These are phyloP conservation scores for Xerocomus potaroensis DNA, from an alignment of 768 basidiomycete species.

Conservation along the genomic window DNA sequence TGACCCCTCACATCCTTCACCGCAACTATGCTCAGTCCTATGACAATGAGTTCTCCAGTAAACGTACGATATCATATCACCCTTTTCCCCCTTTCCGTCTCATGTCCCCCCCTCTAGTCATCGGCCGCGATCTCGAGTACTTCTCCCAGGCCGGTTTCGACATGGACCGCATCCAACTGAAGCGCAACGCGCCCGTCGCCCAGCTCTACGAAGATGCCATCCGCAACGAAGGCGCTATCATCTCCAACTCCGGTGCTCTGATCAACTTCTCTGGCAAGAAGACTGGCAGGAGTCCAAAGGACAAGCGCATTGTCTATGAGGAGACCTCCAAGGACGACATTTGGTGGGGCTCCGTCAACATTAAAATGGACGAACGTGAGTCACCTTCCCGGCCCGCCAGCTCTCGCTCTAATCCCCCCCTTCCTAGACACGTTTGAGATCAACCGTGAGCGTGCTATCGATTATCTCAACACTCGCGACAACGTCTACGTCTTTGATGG, in stretches of 20 bases:
- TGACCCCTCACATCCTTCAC: constrained; percentile 87
- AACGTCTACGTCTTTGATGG: constrained; percentile 99
- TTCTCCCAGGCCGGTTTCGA: constrained; percentile 99
- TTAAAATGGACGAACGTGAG: constrained; percentile 96
- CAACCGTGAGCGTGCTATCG: constrained; percentile 97
- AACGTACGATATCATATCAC: constrained; percentile 39
- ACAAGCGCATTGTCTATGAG: constrained; percentile 99
- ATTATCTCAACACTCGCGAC: constrained; percentile 97
- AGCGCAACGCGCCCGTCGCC: constrained; percentile 87
- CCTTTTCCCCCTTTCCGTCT: not conserved
- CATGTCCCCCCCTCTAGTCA: constrained; percentile 49
- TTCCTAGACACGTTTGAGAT: constrained; percentile 97
- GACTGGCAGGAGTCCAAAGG: constrained; percentile 95
- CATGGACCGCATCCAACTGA: constrained; percentile 95
- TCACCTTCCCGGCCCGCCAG: constrained; percentile 6
- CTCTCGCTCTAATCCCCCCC: constrained; percentile 3
- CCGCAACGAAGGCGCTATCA: constrained; percentile 97
- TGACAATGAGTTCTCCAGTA: constrained; percentile 58
- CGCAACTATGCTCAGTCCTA: constrained; percentile 75
- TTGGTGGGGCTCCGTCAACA: constrained; percentile 99
- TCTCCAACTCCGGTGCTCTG: constrained; percentile 91
- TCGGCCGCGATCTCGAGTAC: constrained; percentile 90
- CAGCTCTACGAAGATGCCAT: constrained; percentile 97
- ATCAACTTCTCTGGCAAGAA: constrained; percentile 99
- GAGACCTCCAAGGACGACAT: constrained; percentile 95